Conservation (phyloP, 176 grass and related monocot species). For the Guadua angustifolia region DNA sequence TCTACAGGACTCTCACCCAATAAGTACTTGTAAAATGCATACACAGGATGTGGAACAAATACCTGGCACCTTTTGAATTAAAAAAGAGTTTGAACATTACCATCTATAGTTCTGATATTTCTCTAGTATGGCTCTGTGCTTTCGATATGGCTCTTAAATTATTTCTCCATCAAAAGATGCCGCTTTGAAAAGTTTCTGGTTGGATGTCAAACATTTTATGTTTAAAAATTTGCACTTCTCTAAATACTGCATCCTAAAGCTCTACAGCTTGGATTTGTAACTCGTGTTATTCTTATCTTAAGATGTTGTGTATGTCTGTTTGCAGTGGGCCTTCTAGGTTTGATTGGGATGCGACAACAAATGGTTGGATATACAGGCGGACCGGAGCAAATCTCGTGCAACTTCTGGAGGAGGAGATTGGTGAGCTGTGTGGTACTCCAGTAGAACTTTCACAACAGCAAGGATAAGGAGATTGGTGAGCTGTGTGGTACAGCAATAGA, state of each 20-base stretch:
- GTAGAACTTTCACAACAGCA: not conserved
- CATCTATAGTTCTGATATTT: not conserved
- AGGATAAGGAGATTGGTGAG: slow-evolving; percentile 52
- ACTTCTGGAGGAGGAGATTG: slow-evolving; percentile 70
- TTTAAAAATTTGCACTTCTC: not conserved
- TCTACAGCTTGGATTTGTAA: not conserved
- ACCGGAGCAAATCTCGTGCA: slow-evolving; percentile 66
- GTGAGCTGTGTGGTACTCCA: not conserved
- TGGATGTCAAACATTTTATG: not conserved
- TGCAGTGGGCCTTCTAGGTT: not conserved
- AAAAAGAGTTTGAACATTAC: not conserved
- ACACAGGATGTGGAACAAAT: not conserved
- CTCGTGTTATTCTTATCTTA: not conserved
- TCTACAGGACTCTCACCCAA: not conserved
- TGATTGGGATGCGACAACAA: slow-evolving; percentile 58
- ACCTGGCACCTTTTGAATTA: not conserved
- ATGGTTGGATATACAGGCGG: slow-evolving; percentile 72
- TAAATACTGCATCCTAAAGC: not conserved
- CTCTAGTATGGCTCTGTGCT: not conserved
- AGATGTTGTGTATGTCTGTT: not conserved
- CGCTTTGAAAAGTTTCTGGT: not conserved
- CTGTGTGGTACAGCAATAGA: not conserved
- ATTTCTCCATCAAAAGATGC: not conserved
- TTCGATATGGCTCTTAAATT: not conserved
- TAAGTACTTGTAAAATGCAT: not conserved